These are phyloP conservation scores for Saccharum hybrid DNA, from an alignment of 202 grass and related monocot species.

Conservation along the genomic window DNA sequence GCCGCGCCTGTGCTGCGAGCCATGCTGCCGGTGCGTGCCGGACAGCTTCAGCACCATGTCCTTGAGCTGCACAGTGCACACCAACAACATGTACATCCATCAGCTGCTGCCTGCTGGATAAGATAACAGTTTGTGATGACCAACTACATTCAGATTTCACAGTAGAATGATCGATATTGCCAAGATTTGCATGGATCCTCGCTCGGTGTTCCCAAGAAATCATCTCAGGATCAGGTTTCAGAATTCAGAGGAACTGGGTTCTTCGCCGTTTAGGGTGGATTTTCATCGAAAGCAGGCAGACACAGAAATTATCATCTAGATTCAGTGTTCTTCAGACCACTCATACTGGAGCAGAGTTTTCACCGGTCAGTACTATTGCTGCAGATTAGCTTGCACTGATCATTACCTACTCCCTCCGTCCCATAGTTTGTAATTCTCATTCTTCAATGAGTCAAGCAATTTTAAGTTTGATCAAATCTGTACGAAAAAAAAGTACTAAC, in stretches of 20 bases:
- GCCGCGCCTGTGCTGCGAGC: constrained; percentile 38
- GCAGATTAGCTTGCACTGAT: not conserved
- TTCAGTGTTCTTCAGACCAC: not conserved
- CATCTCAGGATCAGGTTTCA: not conserved
- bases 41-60: constrained; percentile 90
- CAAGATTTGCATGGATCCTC: not conserved
- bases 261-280: not conserved
- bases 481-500: not conserved
- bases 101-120: too few species aligned
- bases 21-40: constrained; percentile 59
- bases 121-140: not conserved
- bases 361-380: not conserved
- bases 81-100: not conserved
- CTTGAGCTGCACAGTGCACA: constrained; percentile 60
- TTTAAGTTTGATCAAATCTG: not conserved
- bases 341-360: not conserved
- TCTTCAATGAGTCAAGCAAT: not conserved
- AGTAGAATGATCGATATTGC: not conserved
- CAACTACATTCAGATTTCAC: not conserved
- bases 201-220: not conserved
- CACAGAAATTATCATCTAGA: not conserved
- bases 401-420: not conserved
- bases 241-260: not conserved
- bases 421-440: too few species aligned
- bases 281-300: not conserved